Evolutionary conservation across 1,139 yeast species (phyloP).

Genomic region (Suhomyces bokatorum): DNA sequence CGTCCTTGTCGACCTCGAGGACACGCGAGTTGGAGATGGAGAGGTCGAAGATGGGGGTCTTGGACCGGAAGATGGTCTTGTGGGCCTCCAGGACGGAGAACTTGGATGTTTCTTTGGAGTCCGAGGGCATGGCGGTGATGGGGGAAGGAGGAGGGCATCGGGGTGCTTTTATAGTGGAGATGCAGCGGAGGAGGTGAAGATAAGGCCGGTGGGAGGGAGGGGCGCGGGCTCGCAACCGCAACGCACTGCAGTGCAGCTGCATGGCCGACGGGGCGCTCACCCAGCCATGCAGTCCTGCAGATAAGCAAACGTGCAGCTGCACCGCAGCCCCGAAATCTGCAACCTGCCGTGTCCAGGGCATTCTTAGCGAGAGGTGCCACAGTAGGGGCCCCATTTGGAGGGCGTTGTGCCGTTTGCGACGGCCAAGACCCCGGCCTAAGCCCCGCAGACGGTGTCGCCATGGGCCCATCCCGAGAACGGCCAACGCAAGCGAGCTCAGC

Average conservation of each 20-base stretch:
- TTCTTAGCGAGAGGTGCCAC: too few species aligned
- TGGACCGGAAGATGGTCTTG: conserved; percentile 13
- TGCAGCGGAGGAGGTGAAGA: background rate
- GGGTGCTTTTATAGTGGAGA: background rate
- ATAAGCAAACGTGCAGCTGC: too few species aligned
- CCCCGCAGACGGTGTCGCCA: too few species aligned
- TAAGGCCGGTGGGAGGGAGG: background rate
- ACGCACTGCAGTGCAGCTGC: background rate
- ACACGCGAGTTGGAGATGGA: conserved; percentile 37
- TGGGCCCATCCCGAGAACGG: too few species aligned
- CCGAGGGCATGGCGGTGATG: background rate
- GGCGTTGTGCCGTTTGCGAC: too few species aligned
- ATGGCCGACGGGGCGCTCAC: too few species aligned
- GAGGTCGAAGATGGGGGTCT: conserved; percentile 27
- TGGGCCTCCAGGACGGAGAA: conserved; percentile 1
- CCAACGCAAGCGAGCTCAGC: too few species aligned
- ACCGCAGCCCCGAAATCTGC: too few species aligned
- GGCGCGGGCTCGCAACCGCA: background rate
- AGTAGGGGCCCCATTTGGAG: too few species aligned
- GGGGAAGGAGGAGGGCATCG: background rate
- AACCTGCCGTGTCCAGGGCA: too few species aligned
- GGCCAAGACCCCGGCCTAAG: too few species aligned
- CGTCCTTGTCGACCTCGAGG: conserved; percentile 33
- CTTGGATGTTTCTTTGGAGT: background rate
- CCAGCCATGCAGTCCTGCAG: too few species aligned